phyloP scores from a whole-genome alignment of 2,329 filamentous ascomycete genomes.

The Pseudofabraea citricarpa region DNA sequence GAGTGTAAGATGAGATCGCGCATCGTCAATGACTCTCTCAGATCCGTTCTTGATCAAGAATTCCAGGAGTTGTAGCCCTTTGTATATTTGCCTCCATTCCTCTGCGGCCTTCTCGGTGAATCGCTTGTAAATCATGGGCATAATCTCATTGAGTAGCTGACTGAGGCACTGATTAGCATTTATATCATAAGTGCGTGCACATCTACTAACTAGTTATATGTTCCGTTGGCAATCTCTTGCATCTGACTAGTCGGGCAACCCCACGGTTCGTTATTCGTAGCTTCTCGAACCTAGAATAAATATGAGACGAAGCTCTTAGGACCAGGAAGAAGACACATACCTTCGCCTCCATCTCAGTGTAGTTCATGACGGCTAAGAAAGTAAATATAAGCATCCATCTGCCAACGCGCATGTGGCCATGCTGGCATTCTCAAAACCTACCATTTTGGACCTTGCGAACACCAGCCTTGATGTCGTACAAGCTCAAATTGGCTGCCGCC shows the following conservation, averaged over 20 bases:
- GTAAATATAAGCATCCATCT: slow-evolving; percentile 20
- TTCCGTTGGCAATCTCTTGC: slow-evolving; percentile 98
- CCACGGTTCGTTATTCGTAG: slow-evolving; percentile 99
- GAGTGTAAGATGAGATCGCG: slow-evolving; percentile 87
- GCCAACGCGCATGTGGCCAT: slow-evolving; percentile 2
- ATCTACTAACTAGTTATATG: slow-evolving; percentile 85
- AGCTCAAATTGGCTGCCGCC: slow-evolving; percentile 66
- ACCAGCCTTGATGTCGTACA: slow-evolving; percentile 73
- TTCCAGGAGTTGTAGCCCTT: slow-evolving; percentile 92
- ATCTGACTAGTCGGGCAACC: slow-evolving; percentile 69
- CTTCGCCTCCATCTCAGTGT: slow-evolving; percentile 70
- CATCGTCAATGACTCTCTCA: slow-evolving; percentile 95
- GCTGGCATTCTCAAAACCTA: slow-evolving; percentile 33
- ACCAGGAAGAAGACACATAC: slow-evolving; percentile 53
- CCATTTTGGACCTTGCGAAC: slow-evolving; percentile 76
- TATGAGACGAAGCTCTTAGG: slow-evolving; percentile 91
- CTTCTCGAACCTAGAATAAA: slow-evolving; percentile 76
- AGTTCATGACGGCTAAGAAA: slow-evolving; percentile 67
- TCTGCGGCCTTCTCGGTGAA: slow-evolving; percentile 98
- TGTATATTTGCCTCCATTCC: slow-evolving; percentile 99
- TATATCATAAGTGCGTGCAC: slow-evolving; percentile 3
- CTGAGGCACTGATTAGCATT: slow-evolving; percentile 41
- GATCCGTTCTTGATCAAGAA: slow-evolving; percentile 98
- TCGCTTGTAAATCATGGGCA: slow-evolving; percentile 99
- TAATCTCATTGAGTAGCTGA: slow-evolving; percentile 96